Base-by-base conservation (phyloP, 2,329 filamentous ascomycete species). In the Alternaria hordeiaustralica region DNA sequence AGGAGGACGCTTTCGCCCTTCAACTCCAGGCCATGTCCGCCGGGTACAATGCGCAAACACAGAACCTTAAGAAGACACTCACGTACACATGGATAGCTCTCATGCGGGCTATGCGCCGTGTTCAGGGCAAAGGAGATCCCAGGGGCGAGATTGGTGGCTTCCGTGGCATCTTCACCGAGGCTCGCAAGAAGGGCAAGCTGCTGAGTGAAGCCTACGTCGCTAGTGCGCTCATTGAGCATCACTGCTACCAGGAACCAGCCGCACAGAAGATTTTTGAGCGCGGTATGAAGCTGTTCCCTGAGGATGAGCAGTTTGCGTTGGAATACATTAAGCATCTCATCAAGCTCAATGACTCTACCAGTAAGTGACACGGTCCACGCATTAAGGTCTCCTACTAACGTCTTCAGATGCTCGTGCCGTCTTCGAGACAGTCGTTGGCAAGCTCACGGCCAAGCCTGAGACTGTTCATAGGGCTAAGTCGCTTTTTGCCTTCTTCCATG, bases 321-420 rank as follows among this genome's bases (percentile, higher is more conserved):
- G 94, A 98, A 80, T 98, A 99, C 79, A 86, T 99, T 72, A 97
- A 97, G 82, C 96, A 97, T 80, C 84, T 99, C 63, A 92, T 98
- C 73, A 91, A 92, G 12, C 93, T 92, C 77, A 95, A 97, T 72
- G 96, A 99, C 80, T 90, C 94, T 51, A 97, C 93, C 30, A 97
- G 93, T 96, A 86, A 86, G 92, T 54, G 36, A 11, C 7, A 11
- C 33, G 10, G 33, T 20, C 20, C 33, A 33, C 71, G 26, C 26
- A 26, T 26, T 2, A 26, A 26, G 9, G 4, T 26, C 4, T 26
- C 4, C 25, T 4, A 3, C 25, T 26, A 26, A 26, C 3, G n/a
- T 20, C 20, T 36, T 36, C 71, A 94, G 94, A 99, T 85, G 96
- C 96, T 33, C 89, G 96, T 69, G 94, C 96, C 10, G 94, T 97